Conservation (phyloP, 352 stramenopile species). For the Saprolegnia parasitica region DNA sequence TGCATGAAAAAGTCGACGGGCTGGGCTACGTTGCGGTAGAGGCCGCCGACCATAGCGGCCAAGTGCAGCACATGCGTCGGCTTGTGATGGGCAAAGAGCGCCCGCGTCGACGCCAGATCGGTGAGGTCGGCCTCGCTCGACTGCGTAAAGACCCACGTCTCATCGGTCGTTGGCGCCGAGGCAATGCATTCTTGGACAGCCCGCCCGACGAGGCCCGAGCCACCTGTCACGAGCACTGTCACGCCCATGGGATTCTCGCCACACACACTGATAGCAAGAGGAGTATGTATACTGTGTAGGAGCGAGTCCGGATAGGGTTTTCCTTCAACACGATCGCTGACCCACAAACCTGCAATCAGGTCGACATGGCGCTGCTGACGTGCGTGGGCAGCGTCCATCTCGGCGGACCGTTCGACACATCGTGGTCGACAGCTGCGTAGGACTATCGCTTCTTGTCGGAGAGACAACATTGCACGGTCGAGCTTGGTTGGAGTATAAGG, state of each 20-base stretch:
- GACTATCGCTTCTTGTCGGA: too few relatives aligned
- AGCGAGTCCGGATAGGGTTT: too few relatives aligned
- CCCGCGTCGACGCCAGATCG: conserved; percentile 65
- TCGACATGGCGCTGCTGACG: too few relatives aligned
- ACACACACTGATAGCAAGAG: too few relatives aligned
- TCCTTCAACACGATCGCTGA: too few relatives aligned
- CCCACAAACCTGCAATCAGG: too few relatives aligned
- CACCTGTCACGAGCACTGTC: conserved; percentile 93
- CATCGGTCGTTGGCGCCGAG: conserved; percentile 33
- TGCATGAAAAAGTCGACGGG: conserved; percentile 98
- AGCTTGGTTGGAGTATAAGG: too few relatives aligned
- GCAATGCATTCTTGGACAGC: conserved; percentile 63
- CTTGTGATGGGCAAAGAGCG: conserved; percentile 90
- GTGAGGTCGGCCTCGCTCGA: conserved; percentile 94
- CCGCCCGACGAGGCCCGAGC: conserved; percentile 91
- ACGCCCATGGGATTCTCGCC: conserved; percentile 6
- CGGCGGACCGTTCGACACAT: too few relatives aligned
- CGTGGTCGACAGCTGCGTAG: too few relatives aligned
- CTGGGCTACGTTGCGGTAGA: conserved; percentile 77
- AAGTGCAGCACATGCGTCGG: conserved; percentile 98
- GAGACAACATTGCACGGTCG: too few relatives aligned
- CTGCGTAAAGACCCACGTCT: conserved; percentile 92
- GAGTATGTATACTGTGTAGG: too few relatives aligned
- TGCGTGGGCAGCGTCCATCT: too few relatives aligned
- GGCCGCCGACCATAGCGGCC: conserved; percentile 90